Percentiles rank a stretch among this genome's conserved stretches.
Evolutionary conservation across 192 early-diverging fungal genomes (phyloP).

Genomic region (Jimgerdemannia flammicorona): DNA sequence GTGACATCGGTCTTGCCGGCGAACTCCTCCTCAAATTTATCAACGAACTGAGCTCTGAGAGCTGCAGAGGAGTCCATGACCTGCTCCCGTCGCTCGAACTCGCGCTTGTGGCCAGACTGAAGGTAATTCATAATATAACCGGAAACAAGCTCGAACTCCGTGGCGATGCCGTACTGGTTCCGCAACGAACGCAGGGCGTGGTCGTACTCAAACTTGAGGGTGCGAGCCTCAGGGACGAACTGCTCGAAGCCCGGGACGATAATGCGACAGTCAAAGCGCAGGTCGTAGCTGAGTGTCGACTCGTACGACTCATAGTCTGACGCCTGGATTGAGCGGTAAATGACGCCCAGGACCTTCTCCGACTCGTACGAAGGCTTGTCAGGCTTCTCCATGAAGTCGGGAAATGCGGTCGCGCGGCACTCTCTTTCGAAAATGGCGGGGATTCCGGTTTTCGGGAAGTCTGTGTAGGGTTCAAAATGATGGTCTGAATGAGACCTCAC

Average conservation of each 20-base stretch:
- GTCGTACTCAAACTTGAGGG: slow-evolving; percentile 43
- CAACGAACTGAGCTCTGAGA: not conserved
- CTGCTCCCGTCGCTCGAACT: no score
- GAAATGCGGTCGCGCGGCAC: slow-evolving; percentile 40
- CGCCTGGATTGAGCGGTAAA: slow-evolving; percentile 45
- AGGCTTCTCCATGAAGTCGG: slow-evolving; percentile 74
- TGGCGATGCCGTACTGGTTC: slow-evolving; percentile 63
- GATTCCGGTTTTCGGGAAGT: slow-evolving; percentile 67
- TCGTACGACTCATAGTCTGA: slow-evolving; percentile 40
- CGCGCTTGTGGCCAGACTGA: not conserved
- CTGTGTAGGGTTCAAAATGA: slow-evolving; percentile 13
- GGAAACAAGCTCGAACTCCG: slow-evolving; percentile 39
- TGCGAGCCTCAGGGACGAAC: slow-evolving; percentile 47
- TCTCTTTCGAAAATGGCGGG: slow-evolving; percentile 44
- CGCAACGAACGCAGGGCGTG: slow-evolving; percentile 47
- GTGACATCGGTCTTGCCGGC: no score
- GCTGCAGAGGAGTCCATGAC: slow-evolving; percentile 5
- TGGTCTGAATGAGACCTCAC: not conserved
- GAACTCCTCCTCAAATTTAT: no score
- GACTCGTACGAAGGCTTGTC: slow-evolving; percentile 47
- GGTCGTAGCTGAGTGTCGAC: slow-evolving; percentile 14
- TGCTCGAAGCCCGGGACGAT: slow-evolving; percentile 40
- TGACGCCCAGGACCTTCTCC: slow-evolving; percentile 43
- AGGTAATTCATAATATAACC: slow-evolving; percentile 33
- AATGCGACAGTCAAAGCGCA: slow-evolving; percentile 34